Conservation (phyloP, 805 yeast genomes). For the Blastobotrys attinorum region DNA sequence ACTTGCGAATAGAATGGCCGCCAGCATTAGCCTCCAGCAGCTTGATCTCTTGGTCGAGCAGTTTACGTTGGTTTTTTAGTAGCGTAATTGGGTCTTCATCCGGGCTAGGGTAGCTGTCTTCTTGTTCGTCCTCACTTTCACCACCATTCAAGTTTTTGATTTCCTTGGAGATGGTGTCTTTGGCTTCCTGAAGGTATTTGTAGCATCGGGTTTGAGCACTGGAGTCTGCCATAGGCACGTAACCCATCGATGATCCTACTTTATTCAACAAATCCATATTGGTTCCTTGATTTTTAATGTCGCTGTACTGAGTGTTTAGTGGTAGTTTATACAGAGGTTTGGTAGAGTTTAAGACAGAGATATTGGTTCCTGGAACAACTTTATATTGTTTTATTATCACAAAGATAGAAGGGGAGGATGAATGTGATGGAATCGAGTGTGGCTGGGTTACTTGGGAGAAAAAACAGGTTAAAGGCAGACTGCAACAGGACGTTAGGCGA, state of each 20-base stretch:
- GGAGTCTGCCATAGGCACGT: slow-evolving; percentile 26
- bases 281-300: no score
- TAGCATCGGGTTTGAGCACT: slow-evolving; percentile 28
- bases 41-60: slow-evolving; percentile 15
- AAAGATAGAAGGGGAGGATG: no score
- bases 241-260: slow-evolving; percentile 15
- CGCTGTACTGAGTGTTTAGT: not conserved
- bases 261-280: not conserved
- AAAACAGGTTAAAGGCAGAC: no score
- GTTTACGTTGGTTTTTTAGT: slow-evolving; percentile 16
- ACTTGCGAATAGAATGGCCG: slow-evolving; percentile 14
- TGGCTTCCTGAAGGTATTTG: slow-evolving; percentile 21
- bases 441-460: no score
- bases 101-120: slow-evolving; percentile 12
- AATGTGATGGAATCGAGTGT: no score
- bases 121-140: not conserved
- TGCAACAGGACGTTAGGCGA: no score
- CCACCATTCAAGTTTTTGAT: slow-evolving; percentile 12
- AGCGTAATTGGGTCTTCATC: slow-evolving; percentile 9
- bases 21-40: slow-evolving; percentile 18
- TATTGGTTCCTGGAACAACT: no score
- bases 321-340: not conserved
- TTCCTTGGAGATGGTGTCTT: slow-evolving; percentile 14
- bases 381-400: no score
- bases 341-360: no score